Percentiles rank a stretch among this genome's conserved stretches.
phyloP scores from a whole-genome alignment of 1,139 yeast species.

The Pichia sp. region DNA sequence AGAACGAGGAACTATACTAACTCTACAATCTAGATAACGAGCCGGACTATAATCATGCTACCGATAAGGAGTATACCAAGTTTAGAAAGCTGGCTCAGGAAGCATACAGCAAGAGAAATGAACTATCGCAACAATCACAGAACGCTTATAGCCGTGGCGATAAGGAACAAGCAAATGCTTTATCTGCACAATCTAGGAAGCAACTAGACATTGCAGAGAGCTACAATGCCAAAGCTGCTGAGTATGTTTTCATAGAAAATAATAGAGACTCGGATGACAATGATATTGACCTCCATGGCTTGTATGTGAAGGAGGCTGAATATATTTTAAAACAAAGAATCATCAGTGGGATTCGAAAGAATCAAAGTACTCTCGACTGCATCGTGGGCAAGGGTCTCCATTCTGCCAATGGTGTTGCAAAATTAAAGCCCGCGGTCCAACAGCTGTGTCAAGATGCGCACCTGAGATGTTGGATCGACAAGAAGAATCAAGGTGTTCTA shows the following conservation, averaged over 20 bases:
- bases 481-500: conserved; percentile 73
- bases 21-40: conserved; percentile 1
- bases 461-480: conserved; percentile 55
- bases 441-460: conserved; percentile 61
- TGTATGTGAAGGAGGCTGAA: conserved; percentile 83
- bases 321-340: conserved; percentile 69
- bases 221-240: conserved; percentile 77
- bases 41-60: conserved; percentile 65
- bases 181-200: conserved; percentile 63
- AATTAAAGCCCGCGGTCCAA: conserved; percentile 85
- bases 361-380: conserved; percentile 51
- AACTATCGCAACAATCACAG: conserved; percentile 63
- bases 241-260: conserved; percentile 81
- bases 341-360: conserved; percentile 52
- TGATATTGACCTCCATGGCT: conserved; percentile 91
- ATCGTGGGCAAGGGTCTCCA: conserved; percentile 96
- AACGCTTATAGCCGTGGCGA: conserved; percentile 71
- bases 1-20: not conserved
- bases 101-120: conserved; percentile 50
- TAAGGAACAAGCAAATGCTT: conserved; percentile 60
- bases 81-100: conserved; percentile 64
- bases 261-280: conserved; percentile 76
- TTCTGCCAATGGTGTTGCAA: conserved; percentile 74
- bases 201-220: conserved; percentile 56
- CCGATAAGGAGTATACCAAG: conserved; percentile 56